These are phyloP conservation scores for Termitomyces heimii DNA, from an alignment of 768 basidiomycete species.

Conservation along the genomic window DNA sequence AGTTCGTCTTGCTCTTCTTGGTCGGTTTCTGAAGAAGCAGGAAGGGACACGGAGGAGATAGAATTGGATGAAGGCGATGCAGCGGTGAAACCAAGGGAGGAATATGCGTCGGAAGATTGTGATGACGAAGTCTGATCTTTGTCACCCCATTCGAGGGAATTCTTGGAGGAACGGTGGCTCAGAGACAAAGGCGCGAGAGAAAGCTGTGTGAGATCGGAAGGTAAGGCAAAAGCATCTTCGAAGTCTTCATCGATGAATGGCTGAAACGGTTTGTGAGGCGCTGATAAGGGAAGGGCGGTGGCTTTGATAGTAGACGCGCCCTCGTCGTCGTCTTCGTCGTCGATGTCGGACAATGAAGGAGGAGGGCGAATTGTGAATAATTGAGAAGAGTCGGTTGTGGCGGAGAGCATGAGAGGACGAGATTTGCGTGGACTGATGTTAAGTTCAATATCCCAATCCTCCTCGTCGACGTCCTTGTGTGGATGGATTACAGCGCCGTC, in stretches of 20 bases:
- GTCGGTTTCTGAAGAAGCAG: conserved; percentile 71
- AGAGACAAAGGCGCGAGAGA: conserved; percentile 77
- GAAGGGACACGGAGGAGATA: conserved; percentile 56
- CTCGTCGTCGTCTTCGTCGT: conserved; percentile 73
- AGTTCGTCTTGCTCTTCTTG: conserved; percentile 68
- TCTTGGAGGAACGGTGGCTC: conserved; percentile 74
- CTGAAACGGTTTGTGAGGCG: conserved; percentile 26
- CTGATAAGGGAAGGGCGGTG: conserved; percentile 39
- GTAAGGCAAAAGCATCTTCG: conserved; percentile 78
- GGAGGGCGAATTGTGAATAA: conserved; percentile 67
- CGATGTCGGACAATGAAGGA: conserved; percentile 34
- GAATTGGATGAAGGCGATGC: conserved; percentile 70
- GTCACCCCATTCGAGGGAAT: conserved; percentile 82
- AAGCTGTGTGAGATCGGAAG: conserved; percentile 73
- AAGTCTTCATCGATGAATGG: conserved; percentile 68
- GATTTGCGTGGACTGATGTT: conserved; percentile 53
- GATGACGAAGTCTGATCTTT: conserved; percentile 78
- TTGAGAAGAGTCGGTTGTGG: conserved; percentile 34
- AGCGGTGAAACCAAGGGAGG: conserved; percentile 70
- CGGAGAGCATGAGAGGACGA: conserved; percentile 29
- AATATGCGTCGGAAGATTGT: conserved; percentile 85
- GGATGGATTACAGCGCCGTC: conserved; percentile 66
- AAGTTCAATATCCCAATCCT: conserved; percentile 83
- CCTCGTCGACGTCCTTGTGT: conserved; percentile 56
- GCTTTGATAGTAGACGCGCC: conserved; percentile 84